These are phyloP conservation scores for Camellia japonica DNA, from an alignment of 148 eudicot genomes.

Conservation along the genomic window DNA sequence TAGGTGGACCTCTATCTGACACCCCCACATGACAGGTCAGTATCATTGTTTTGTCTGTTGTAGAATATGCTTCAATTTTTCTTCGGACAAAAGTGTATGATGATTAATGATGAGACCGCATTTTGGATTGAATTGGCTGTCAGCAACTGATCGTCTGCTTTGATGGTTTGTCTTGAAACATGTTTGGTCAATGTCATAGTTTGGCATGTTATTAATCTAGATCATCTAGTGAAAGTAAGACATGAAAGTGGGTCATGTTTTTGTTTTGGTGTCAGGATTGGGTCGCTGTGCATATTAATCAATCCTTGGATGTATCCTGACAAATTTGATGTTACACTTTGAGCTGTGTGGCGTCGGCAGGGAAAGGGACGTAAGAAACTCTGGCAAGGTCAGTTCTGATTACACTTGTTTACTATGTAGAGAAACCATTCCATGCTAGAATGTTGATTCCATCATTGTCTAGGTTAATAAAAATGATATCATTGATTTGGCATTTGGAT, in stretches of 20 bases:
- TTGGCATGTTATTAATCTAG: neutral
- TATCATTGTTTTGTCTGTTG: neutral
- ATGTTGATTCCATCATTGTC: neutral
- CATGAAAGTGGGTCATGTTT: neutral
- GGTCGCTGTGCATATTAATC: neutral
- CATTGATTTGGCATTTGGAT: neutral
- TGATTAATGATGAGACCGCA: neutral
- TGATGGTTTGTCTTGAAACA: slow-evolving; percentile 1
- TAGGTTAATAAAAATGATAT: neutral
- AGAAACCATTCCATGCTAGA: neutral
- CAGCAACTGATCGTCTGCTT: neutral
- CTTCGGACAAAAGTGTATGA: neutral
- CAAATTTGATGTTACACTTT: neutral
- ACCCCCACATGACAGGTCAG: slow-evolving; percentile 3
- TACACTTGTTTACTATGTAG: neutral
- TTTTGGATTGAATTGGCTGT: neutral
- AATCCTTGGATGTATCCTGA: neutral
- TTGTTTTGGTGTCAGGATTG: neutral
- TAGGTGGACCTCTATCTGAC: neutral
- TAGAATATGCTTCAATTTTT: neutral
- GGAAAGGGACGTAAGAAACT: neutral
- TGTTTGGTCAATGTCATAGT: neutral
- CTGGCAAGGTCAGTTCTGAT: slow-evolving; percentile 6
- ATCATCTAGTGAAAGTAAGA: neutral
- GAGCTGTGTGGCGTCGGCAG: neutral